phyloP scores from a whole-genome alignment of 2,329 filamentous ascomycete genomes.

The Fusarium duplospermum region DNA sequence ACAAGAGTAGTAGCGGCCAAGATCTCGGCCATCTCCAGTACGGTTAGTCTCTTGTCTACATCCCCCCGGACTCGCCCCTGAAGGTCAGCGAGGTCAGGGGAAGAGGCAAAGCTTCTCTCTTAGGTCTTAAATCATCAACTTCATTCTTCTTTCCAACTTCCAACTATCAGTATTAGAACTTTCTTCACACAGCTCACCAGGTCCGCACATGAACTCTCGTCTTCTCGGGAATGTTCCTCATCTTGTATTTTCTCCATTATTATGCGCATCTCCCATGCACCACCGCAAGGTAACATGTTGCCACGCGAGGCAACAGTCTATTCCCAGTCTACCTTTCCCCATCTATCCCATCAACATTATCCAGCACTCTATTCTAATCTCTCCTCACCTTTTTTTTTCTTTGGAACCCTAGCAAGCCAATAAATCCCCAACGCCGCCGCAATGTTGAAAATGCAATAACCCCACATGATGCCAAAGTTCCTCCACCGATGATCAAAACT shows the following conservation, averaged over 20 bases:
- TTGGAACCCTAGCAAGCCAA: constrained; percentile 55
- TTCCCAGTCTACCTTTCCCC: not conserved
- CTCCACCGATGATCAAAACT: constrained; percentile 64
- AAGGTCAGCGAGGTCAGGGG: not conserved
- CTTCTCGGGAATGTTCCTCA: too few relatives aligned
- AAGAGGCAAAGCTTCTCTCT: too few relatives aligned
- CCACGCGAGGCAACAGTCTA: not conserved
- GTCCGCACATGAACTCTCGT: too few relatives aligned
- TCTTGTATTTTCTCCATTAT: not conserved
- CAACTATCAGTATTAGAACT: too few relatives aligned
- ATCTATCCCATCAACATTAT: not conserved
- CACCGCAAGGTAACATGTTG: not conserved
- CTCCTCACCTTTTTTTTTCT: constrained; percentile 38
- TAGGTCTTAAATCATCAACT: too few relatives aligned
- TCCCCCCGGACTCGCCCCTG: not conserved
- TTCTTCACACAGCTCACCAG: too few relatives aligned
- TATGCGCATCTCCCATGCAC: not conserved
- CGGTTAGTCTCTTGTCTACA: not conserved
- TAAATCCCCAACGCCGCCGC: constrained; percentile 62
- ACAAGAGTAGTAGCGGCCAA: not conserved
- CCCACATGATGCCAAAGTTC: constrained; percentile 67
- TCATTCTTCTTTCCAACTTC: not conserved
- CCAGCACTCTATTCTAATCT: not conserved
- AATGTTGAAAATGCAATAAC: constrained; percentile 65
- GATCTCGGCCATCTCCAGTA: not conserved